These are phyloP conservation scores for Arabidopsis thaliana DNA, from an alignment of 345 rosid genomes.

Conservation along the genomic window TAIR10.1 NC_003075.7:15822501-15823000, in stretches of 20 bases:
- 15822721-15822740: slow-evolving; percentile 12
- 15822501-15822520: neutral
- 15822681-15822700: slow-evolving; percentile 18
- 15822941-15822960: neutral
- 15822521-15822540: slow-evolving; percentile 19
- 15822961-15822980: neutral
- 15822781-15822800: slow-evolving; percentile 3
- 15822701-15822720: slow-evolving; percentile 11
- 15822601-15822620: slow-evolving; percentile 15
- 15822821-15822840: neutral
- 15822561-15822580: slow-evolving; percentile 3
- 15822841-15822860: neutral
- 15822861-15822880: neutral
- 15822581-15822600: neutral
- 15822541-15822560: slow-evolving; percentile 23
- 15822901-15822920: neutral
- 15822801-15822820: slow-evolving; percentile 40
- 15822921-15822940: neutral
- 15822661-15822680: slow-evolving; percentile 23
- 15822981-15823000: too few species aligned
- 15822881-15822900: neutral
- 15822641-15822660: neutral
- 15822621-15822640: slow-evolving; percentile 19
- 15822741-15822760: slow-evolving; percentile 30
- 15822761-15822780: slow-evolving; percentile 27